Evolutionary conservation across 805 yeast genomes (phyloP), one percentile per base, ranked within the genome.

Genomic region (Metschnikowia gruessii): DNA sequence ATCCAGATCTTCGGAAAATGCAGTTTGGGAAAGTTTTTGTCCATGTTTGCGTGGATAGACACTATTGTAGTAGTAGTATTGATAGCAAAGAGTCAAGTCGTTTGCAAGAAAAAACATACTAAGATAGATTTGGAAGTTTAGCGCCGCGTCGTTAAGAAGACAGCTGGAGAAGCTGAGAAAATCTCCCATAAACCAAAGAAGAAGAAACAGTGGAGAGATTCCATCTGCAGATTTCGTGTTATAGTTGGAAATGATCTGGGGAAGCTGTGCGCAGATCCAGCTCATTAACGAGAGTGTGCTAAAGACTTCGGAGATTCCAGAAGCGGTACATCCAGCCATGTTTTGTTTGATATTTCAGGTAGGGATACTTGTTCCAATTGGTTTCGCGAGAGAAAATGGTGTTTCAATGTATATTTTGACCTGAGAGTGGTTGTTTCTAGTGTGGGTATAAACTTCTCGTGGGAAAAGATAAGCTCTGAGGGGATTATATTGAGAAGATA

Each of bases 181-280:
- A 49, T 61, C 63, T 5, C 91, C 92, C 44, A 73, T 58, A 50
- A 81, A 75, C 90, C 90, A 85, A 46, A 80, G 75, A 10, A 73
- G 51, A 3, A 85, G 71, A 53, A 85, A 85, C 4, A 74, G 72
- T 28, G 79, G 70, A 11, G 87, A 80, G 18, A 85, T 70, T 2
- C 91, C 91, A 16, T 79, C 87, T 4, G 86, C 86, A 1, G 86
- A 77, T 51, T 81, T 76, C 55, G 70, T 70, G 12, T 66, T 62
- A 60, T 81, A 81, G 59, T 84, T 85, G 55, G 76, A 70, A 47
- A 75, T 63, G 11, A 84, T 82, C 58, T 85, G 92, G 1, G 91
- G 91, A 15, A 81, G 58, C 61, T 84, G 91, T 2, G 91, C 91
- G 61, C 83, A 81, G 30, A 83, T 68, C 91, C 92, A 85, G 48